Base-by-base conservation (phyloP, 2,329 filamentous ascomycete genomes). In the Penicillium verrucosum region DNA sequence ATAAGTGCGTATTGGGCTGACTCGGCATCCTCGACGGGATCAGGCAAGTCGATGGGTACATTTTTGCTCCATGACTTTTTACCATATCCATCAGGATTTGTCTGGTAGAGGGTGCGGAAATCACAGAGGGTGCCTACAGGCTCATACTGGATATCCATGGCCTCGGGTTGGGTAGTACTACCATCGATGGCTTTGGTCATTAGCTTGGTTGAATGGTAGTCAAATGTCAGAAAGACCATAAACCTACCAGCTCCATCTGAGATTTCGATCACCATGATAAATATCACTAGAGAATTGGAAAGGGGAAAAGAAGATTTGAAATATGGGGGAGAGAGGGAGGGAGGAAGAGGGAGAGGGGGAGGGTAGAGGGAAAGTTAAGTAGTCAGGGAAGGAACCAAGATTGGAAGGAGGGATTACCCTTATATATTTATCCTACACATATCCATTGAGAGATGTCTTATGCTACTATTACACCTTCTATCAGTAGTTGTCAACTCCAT, bases 1-100 rank as follows among this genome's bases (percentile, higher is more conserved):
- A 87, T 73, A 47, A 87, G 75, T 2, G 85, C 85, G 65, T 81
- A 88, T 60, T 83, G 84, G 36, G 81, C 80, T 1, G 84, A 87
- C 61, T 85, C 79, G 18, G 82, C 80, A 60, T 86, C 84, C 65
- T 88, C 85, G 5, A 80, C 83, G 0, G 83, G 79, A 50, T 82
- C 80, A 44, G 80, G 76, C 4, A 83, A 73, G 59, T 84, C 80
- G 46, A 81, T 75, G 1, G 84, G 83, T 29, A 79, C 77, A 56
- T 81, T 79, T 52, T 82, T 79, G 8, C 81, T 79, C 84, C 84
- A 86, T 42, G 81, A 81, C 57, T 76, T 74, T 34, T 77, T 72
- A 10, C 81, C 82, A 44, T 78, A 72, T 11, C 77, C 72, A 65
- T 85, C 82, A 51, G 77, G 78, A 59, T 80, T 79, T 42, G 78